Evolutionary conservation across 768 basidiomycete species (phyloP).

Genomic region (Pisolithus microcarpus): DNA sequence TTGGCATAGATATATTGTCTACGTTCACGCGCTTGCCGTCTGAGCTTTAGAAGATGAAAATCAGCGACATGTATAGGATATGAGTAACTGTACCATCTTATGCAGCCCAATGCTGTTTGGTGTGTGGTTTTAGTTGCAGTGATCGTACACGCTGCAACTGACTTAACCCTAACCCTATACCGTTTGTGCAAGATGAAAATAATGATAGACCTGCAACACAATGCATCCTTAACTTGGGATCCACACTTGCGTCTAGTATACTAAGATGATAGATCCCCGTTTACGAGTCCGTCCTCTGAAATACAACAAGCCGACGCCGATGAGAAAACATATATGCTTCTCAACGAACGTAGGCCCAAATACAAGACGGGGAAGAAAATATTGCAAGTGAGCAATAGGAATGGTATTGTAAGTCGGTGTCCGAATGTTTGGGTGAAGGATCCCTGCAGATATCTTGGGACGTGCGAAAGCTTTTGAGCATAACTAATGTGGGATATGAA

Average conservation of each 20-base stretch:
- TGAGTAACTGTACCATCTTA: too few relatives aligned
- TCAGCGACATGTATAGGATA: not conserved
- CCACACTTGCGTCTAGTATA: not conserved
- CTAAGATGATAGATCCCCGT: not conserved
- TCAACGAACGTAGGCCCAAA: not conserved
- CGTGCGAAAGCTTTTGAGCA: not conserved
- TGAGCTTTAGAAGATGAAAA: slow-evolving; percentile 43
- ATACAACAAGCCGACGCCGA: not conserved
- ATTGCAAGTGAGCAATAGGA: slow-evolving; percentile 4
- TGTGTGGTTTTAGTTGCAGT: too few relatives aligned
- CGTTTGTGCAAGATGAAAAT: too few relatives aligned
- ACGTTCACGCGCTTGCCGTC: slow-evolving; percentile 86
- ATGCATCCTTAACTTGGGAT: not conserved
- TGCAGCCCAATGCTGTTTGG: too few relatives aligned
- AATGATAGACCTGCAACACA: too few relatives aligned
- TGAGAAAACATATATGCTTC: not conserved
- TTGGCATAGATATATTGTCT: slow-evolving; percentile 96
- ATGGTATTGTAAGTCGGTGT: slow-evolving; percentile 4
- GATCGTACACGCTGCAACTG: too few relatives aligned
- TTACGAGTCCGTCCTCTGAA: slow-evolving; percentile 1
- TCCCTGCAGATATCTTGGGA: slow-evolving; percentile 2
- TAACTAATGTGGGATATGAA: not conserved
- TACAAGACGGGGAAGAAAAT: not conserved
- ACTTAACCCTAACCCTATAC: too few relatives aligned
- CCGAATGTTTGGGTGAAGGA: not conserved